Base-by-base conservation (phyloP, 345 rosid genomes). In the Arabis hirsuta region DNA sequence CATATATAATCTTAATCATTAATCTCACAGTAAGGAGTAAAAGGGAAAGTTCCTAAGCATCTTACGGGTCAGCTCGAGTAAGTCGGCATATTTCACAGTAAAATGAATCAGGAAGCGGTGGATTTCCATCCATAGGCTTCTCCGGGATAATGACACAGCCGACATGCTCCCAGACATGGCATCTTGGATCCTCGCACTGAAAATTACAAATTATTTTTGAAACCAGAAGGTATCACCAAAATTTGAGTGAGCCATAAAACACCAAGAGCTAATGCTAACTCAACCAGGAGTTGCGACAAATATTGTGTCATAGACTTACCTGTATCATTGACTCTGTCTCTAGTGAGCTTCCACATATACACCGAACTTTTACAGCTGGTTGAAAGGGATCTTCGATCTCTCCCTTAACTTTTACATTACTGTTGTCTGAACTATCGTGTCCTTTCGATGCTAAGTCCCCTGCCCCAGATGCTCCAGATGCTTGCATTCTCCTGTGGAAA, bases 31-130 rank as follows among this genome's bases (percentile, higher is more conserved):
- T 6, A 50, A 36, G 42, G 52, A 34, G 38, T 47, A 32, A 39
- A 47, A 34, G 16, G 12, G 43, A 50, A 51, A 60, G 39, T 44
- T 61, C 2, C 2, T 27, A 36, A 51, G 54, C 55, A 64, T 76
- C 99, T 20, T 87, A 95, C 99, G 98, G 98, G 77, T 95, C 99
- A 79, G 96, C 98, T 43, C 96, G 88, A 69, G 79, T 83, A 55
- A 95, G 96, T 54, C 99, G 87, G 73, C 98, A 95, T 47, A 86
- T 71, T 79, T 90, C 99, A 79, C 99, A 95, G 55, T 84, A 91
- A 80, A 86, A 95, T 58, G 80, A 27, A 26, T 91, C 92, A 46
- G 97, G 96, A 80, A 80, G 46, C 9, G 73, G 85, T 6, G 79
- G 90, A 77, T 24, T 81, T 65, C 86, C 89, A 44, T 92, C 96